Base-by-base conservation (phyloP, 1,139 yeast genomes). In the Blastobotrys persicus region DNA sequence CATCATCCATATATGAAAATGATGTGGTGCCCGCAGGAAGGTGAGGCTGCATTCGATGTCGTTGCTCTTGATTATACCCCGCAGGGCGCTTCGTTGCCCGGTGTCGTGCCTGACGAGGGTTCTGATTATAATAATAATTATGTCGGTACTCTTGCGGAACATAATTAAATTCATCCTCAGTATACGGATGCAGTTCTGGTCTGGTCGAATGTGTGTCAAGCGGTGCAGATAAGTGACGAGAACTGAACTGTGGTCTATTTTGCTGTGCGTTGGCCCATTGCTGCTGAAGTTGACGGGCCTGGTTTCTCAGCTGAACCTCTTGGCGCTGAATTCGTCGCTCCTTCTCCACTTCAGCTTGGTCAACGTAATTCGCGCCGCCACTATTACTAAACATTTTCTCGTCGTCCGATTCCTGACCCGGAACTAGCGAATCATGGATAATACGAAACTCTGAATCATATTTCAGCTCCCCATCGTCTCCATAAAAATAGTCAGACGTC, bases 371-470 rank as follows among this genome's bases (percentile, higher is more conserved):
- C 16, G 47, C 28, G n/a, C 39, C 42, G 4, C 42, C 42, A 7
- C 20, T 26, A 18, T 35, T 43, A 18, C 37, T 44, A 13, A 44
- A 37, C 17, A 40, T 31, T 34, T 28, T 40, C 16, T 40, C 43
- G 34, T 40, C 34, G 14, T 28, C 34, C 34, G 34, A 31, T 20
- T 40, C 34, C 34, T 28, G 43, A 14, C 34, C 55, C 14, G 55
- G 55, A 20, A 55, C 56, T 20, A 58, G 45, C 12, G 59, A 48
- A 48, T 60, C 63, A 44, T 60, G 63, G 41, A 58, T 59, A 41
- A 60, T 48, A 34, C 53, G 51, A 23, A 60, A 52, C 35, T 57
- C 57, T 4, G 63, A 58, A 45, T 61, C 64, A 35, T 56, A 50
- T 31, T 54, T 55, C 41, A 54, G 37, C 39, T 48, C 46, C 11